Percentiles rank a stretch among this genome's conserved stretches.
phyloP scores from a whole-genome alignment of 2,329 filamentous ascomycete species.

The Epichloe hybrida region DNA sequence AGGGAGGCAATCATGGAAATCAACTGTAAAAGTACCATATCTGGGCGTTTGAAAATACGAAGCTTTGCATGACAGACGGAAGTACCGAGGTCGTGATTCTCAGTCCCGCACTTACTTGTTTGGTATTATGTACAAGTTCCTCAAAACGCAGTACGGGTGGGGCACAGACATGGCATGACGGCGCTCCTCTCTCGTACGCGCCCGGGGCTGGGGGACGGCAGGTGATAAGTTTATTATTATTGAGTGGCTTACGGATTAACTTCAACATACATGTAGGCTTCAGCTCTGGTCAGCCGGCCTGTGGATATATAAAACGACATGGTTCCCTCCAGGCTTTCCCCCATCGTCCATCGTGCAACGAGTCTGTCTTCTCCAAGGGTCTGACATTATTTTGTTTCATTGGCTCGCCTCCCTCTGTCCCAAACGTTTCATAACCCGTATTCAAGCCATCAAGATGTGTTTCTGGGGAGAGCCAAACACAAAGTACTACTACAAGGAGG shows the following conservation, averaged over 20 bases:
- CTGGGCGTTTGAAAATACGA: slow-evolving; percentile 8
- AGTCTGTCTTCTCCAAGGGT: too few species aligned
- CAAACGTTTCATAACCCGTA: not conserved
- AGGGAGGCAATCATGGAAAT: not conserved
- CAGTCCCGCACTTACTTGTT: not conserved
- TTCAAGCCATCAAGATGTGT: slow-evolving; percentile 29
- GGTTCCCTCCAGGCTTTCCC: not conserved
- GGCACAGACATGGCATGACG: too few species aligned
- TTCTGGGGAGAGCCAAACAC: slow-evolving; percentile 30
- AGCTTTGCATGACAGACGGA: slow-evolving; percentile 6
- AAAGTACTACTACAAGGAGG: slow-evolving; percentile 43
- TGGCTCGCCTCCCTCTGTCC: not conserved
- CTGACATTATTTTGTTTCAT: too few species aligned
- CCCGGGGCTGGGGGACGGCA: too few species aligned
- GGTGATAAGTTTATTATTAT: too few species aligned
- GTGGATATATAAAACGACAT: not conserved
- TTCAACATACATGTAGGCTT: too few species aligned
- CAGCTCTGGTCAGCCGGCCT: not conserved
- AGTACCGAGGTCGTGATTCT: not conserved
- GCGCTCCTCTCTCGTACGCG: too few species aligned
- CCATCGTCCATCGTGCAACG: too few species aligned
- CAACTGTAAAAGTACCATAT: slow-evolving; percentile 8
- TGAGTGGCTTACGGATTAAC: too few species aligned
- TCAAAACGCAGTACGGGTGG: too few species aligned
- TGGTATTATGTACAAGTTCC: too few species aligned